Conservation (phyloP, 768 basidiomycete genomes). For the Amanita jacksonii region DNA sequence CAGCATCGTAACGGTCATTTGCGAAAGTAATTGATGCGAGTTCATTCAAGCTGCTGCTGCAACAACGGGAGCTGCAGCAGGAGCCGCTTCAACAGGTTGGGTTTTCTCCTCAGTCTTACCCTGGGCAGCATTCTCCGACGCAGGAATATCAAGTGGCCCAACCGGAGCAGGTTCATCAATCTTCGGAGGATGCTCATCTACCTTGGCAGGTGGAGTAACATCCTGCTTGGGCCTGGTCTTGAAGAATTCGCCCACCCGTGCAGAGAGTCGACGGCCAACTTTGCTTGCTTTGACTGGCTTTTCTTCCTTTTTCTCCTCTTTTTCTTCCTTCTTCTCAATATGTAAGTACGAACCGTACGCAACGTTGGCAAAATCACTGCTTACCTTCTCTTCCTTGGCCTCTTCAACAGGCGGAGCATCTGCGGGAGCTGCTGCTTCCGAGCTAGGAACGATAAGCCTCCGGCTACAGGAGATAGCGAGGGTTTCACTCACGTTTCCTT, state of each 20-base stretch:
- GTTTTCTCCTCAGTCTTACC: slow-evolving; percentile 30
- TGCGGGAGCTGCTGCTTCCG: slow-evolving; percentile 32
- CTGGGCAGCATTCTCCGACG: slow-evolving; percentile 37
- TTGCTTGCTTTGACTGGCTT: slow-evolving; percentile 45
- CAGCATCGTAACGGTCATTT: slow-evolving; percentile 37
- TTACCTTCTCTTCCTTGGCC: slow-evolving; percentile 56
- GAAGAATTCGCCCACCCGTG: slow-evolving; percentile 78
- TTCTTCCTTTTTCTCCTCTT: slow-evolving; percentile 37
- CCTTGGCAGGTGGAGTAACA: slow-evolving; percentile 63
- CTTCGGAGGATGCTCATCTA: slow-evolving; percentile 83
- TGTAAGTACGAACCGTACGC: not conserved
- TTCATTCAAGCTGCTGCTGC: slow-evolving; percentile 67
- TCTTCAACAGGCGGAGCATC: slow-evolving; percentile 40
- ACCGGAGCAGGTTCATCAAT: slow-evolving; percentile 77
- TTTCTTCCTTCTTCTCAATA: slow-evolving; percentile 32
- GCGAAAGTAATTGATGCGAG: slow-evolving; percentile 22
- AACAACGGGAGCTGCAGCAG: slow-evolving; percentile 56
- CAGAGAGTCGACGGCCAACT: slow-evolving; percentile 75
- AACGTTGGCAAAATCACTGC: slow-evolving; percentile 3
- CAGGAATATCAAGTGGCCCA: slow-evolving; percentile 78
- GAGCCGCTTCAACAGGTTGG: slow-evolving; percentile 33
- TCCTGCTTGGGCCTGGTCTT: slow-evolving; percentile 63
- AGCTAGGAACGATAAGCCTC: slow-evolving; percentile 20
- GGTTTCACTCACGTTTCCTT: slow-evolving; percentile 57
- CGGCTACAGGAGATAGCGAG: not conserved